Percentiles rank a stretch among this genome's conserved stretches.
Conservation (phyloP, 2,329 filamentous ascomycete species). For the Cladosporium sp. region DNA sequence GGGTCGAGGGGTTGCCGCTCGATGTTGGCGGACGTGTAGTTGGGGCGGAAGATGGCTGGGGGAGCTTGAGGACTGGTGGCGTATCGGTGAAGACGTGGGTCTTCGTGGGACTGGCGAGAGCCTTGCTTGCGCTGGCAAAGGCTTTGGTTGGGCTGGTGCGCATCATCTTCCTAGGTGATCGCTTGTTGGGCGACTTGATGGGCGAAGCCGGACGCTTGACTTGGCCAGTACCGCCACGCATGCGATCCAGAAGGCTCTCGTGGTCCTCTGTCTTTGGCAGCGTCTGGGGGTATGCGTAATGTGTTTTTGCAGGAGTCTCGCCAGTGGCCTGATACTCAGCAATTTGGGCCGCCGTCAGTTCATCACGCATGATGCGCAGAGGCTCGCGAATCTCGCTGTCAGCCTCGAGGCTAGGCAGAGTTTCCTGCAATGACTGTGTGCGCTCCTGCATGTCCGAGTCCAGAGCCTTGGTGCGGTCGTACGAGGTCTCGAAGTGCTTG, state of each 20-base stretch:
- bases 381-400: constrained; percentile 60
- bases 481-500: constrained; percentile 63
- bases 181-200: constrained; percentile 31
- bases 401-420: constrained; percentile 55
- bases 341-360: constrained; percentile 60
- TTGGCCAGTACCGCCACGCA: constrained; percentile 38
- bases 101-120: constrained; percentile 27
- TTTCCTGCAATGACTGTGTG: constrained; percentile 49
- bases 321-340: constrained; percentile 82
- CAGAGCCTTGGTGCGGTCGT: constrained; percentile 63
- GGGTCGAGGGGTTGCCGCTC: constrained; percentile 26
- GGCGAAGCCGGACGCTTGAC: constrained; percentile 24
- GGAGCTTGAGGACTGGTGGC: constrained; percentile 21
- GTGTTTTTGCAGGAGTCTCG: constrained; percentile 72
- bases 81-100: constrained; percentile 31
- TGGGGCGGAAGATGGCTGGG: constrained; percentile 19
- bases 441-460: constrained; percentile 62
- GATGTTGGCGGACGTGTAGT: constrained; percentile 24
- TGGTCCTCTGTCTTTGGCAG: constrained; percentile 71
- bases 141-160: constrained; percentile 13
- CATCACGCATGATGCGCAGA: constrained; percentile 64
- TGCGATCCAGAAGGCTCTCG: constrained; percentile 50
- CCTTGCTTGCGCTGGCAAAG: constrained; percentile 26
- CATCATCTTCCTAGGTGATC: constrained; percentile 26
- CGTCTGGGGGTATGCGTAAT: constrained; percentile 73